Conservation (phyloP, 2,329 filamentous ascomycete genomes). For the Mycogone perniciosa region DNA sequence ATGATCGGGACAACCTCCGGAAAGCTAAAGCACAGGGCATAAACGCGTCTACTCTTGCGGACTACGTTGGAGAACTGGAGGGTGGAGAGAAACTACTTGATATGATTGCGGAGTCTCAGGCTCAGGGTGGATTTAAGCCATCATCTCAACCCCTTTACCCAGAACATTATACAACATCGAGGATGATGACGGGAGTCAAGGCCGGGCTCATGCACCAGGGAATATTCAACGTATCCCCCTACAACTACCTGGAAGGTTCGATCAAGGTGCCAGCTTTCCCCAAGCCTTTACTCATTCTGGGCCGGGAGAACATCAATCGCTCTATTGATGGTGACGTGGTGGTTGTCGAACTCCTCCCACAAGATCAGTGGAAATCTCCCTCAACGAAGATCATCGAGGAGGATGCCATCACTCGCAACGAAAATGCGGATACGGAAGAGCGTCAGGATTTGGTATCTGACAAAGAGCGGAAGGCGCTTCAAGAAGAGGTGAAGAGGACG, state of each 20-base stretch:
- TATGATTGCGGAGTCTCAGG: constrained; percentile 80
- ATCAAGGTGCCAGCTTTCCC: constrained; percentile 87
- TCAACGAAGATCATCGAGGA: constrained; percentile 96
- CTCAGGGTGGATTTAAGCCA: constrained; percentile 58
- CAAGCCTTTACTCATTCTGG: constrained; percentile 79
- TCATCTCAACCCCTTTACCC: constrained; percentile 69
- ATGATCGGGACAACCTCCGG: constrained; percentile 79
- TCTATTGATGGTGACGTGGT: constrained; percentile 88
- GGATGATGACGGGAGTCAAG: constrained; percentile 90
- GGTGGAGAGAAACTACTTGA: constrained; percentile 82
- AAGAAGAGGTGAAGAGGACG: constrained; percentile 83
- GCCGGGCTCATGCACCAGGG: constrained; percentile 87
- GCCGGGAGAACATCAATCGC: constrained; percentile 92
- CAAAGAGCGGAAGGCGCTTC: constrained; percentile 75
- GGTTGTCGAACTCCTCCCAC: constrained; percentile 85
- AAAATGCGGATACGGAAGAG: constrained; percentile 82
- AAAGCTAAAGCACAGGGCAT: constrained; percentile 74
- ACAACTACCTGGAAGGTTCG: constrained; percentile 94
- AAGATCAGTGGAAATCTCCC: constrained; percentile 94
- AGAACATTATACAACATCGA: constrained; percentile 83
- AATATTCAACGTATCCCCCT: constrained; percentile 90
- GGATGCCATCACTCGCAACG: constrained; percentile 83
- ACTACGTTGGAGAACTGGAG: constrained; percentile 79
- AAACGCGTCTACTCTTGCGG: constrained; percentile 58
- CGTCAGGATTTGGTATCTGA: constrained; percentile 75